phyloP scores from a whole-genome alignment of 306 rosid species.

The Canavalia ensiformis region DNA sequence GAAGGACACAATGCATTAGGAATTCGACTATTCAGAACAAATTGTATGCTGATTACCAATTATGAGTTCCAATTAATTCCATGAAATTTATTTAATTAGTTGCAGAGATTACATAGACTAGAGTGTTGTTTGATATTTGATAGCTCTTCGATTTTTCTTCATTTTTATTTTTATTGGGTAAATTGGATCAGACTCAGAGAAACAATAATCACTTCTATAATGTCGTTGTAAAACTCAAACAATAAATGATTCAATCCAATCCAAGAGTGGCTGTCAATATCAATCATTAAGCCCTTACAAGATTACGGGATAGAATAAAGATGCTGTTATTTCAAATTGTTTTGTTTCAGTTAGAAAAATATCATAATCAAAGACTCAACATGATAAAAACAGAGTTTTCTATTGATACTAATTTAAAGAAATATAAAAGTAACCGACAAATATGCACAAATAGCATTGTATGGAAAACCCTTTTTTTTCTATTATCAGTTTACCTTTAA shows the following conservation, averaged over 20 bases:
- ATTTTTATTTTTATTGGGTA: constrained; percentile 1
- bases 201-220: background rate
- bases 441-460: background rate
- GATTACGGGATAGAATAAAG: background rate
- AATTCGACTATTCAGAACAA: background rate
- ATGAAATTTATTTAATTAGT: background rate
- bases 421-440: background rate
- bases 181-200: background rate
- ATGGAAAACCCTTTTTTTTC: background rate
- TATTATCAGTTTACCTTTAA: background rate
- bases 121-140: background rate
- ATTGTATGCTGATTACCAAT: background rate
- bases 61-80: background rate
- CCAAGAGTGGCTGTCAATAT: constrained; percentile 6
- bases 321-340: constrained; percentile 14
- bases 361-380: background rate
- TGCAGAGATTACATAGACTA: background rate
- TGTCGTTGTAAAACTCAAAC: background rate
- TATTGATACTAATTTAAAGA: background rate
- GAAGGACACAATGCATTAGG: background rate
- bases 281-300: background rate
- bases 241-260: background rate
- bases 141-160: background rate
- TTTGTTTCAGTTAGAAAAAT: background rate
- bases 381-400: background rate